Conservation (phyloP, 345 rosid species). For the Mallotus nudiflorus region DNA sequence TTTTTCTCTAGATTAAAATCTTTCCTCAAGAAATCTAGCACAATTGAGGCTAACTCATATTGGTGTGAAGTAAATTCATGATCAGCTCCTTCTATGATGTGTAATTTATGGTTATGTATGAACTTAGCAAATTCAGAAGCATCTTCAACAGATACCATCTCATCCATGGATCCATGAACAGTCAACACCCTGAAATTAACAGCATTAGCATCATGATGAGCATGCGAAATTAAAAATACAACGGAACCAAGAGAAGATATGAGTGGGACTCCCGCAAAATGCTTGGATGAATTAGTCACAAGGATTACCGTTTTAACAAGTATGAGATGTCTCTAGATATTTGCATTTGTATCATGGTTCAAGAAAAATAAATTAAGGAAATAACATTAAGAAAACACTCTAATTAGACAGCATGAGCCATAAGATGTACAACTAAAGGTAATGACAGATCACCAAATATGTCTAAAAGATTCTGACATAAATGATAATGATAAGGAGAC, state of each 20-base stretch:
- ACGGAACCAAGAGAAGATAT: neutral
- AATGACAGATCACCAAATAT: neutral
- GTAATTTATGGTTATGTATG: conserved; percentile 60
- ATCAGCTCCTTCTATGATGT: conserved; percentile 74
- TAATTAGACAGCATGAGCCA: neutral
- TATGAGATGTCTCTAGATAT: neutral
- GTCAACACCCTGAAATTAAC: conserved; percentile 64
- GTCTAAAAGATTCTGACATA: too few species aligned
- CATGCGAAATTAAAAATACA: neutral
- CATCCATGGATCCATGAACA: conserved; percentile 72
- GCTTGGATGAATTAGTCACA: too few species aligned
- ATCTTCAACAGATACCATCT: conserved; percentile 59
- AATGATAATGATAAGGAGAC: neutral
- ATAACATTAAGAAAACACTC: neutral
- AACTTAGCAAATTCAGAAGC: conserved; percentile 63
- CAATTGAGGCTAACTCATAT: conserved; percentile 49
- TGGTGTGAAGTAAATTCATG: conserved; percentile 82
- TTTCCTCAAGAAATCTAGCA: conserved; percentile 47
- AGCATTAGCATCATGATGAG: neutral
- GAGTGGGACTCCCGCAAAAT: neutral
- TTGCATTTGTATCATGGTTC: neutral
- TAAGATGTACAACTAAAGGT: neutral
- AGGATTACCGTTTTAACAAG: neutral
- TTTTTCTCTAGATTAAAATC: conserved; percentile 5
- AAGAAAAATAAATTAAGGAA: neutral